A percentile compares a stretch with the other conserved stretches of the same genome.
phyloP scores from a whole-genome alignment of 192 early-diverging fungal genomes.

The Linnemannia exigua region DNA sequence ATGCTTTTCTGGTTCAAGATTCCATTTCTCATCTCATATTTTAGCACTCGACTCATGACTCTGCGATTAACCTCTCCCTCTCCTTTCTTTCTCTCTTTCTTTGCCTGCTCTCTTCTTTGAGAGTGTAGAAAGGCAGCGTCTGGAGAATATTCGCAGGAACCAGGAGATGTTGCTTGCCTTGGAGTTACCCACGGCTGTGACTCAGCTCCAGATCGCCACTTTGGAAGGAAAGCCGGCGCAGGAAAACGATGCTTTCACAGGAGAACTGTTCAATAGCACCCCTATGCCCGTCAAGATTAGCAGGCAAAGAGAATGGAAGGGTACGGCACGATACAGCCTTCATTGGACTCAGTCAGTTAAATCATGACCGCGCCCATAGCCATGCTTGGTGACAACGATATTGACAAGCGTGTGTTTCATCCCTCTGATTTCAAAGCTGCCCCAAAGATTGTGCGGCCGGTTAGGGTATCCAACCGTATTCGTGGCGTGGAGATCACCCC shows the following conservation, averaged over 20 bases:
- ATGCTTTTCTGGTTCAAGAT: not conserved
- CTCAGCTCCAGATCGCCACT: constrained; percentile 52
- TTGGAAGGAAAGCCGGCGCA: constrained; percentile 25
- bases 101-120: no score
- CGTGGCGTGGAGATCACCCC: constrained; percentile 43
- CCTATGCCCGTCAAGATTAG: constrained; percentile 20
- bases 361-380: no score
- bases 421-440: not conserved
- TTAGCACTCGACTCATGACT: no score
- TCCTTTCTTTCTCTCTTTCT: not conserved
- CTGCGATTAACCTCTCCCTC: not conserved
- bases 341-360: no score
- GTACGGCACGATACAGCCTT: not conserved
- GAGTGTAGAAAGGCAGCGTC: constrained; percentile 58
- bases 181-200: constrained; percentile 13
- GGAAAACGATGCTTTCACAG: not conserved
- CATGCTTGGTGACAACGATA: not conserved
- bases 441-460: constrained; percentile 34
- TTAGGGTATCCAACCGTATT: constrained; percentile 47
- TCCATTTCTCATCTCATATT: no score
- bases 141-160: constrained; percentile 74
- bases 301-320: not conserved
- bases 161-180: constrained; percentile 65
- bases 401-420: not conserved
- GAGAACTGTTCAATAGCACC: not conserved